A percentile compares a stretch with the other conserved stretches of the same genome.
phyloP scores from a whole-genome alignment of 352 stramenopile genomes.

The Saprolegnia diclina region DNA sequence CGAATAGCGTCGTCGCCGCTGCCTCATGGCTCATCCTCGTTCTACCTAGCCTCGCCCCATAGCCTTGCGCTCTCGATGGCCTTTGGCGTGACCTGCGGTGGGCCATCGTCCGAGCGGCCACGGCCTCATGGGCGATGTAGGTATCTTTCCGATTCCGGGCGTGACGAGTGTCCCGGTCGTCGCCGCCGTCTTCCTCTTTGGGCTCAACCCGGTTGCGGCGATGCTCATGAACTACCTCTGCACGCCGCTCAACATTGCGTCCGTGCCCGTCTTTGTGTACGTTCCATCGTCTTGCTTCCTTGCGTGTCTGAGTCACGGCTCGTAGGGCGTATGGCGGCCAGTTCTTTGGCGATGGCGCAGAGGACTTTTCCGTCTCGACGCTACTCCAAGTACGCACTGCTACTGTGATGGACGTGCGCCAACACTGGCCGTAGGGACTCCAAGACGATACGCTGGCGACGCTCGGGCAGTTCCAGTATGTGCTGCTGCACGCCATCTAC shows the following conservation, averaged over 20 bases:
- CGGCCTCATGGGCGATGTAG: conserved; percentile 27
- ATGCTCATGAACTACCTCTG: conserved; percentile 82
- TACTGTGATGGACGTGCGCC: background rate
- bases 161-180: conserved; percentile 69
- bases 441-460: conserved; percentile 70
- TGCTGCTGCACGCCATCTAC: conserved; percentile 70
- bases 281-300: conserved; percentile 13
- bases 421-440: conserved; percentile 36
- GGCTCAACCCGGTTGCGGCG: conserved; percentile 69
- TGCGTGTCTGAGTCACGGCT: background rate
- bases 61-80: conserved; percentile 75
- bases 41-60: conserved; percentile 45
- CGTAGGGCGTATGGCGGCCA: conserved; percentile 56
- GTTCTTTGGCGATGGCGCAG: conserved; percentile 41
- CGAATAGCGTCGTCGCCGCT: no score
- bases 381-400: conserved; percentile 45
- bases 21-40: conserved; percentile 1
- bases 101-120: background rate
- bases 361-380: conserved; percentile 57
- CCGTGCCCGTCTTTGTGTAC: conserved; percentile 73
- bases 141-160: conserved; percentile 74
- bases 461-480: conserved; percentile 72
- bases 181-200: conserved; percentile 68
- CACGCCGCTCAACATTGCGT: conserved; percentile 73
- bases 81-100: conserved; percentile 64